Percentiles rank a stretch among this genome's conserved stretches.
phyloP scores from a whole-genome alignment of 2,329 filamentous ascomycete genomes.

The Microsporum audouinii region DNA sequence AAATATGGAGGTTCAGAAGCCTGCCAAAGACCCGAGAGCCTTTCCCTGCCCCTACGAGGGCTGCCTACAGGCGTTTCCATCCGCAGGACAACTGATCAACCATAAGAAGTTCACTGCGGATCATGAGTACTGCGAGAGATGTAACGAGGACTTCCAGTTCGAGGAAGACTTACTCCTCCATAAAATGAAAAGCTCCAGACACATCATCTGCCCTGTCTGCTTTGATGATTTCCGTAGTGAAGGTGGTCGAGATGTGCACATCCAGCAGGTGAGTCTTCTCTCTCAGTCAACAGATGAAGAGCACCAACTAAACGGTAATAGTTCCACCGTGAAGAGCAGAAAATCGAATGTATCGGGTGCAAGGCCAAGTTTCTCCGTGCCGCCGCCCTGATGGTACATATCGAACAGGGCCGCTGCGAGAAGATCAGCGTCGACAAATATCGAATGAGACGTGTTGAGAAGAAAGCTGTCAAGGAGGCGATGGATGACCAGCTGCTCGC shows the following conservation, averaged over 20 bases:
- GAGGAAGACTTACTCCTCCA: constrained; percentile 39
- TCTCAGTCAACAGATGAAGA: background rate
- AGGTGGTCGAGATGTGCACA: constrained; percentile 41
- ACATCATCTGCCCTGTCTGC: constrained; percentile 47
- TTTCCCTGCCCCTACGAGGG: constrained; percentile 37
- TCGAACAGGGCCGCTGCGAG: constrained; percentile 43
- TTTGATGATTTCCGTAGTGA: constrained; percentile 45
- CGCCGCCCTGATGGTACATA: constrained; percentile 41
- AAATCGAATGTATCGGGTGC: constrained; percentile 42
- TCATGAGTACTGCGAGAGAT: constrained; percentile 33
- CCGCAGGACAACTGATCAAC: constrained; percentile 35
- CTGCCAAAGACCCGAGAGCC: background rate
- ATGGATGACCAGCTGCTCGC: constrained; percentile 13
- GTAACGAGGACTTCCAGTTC: constrained; percentile 37
- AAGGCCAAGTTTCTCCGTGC: constrained; percentile 38
- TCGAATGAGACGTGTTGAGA: constrained; percentile 40
- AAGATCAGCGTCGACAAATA: constrained; percentile 36
- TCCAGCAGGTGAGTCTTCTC: constrained; percentile 34
- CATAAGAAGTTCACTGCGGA: constrained; percentile 39
- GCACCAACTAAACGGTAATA: constrained; percentile 16
- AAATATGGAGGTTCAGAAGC: background rate
- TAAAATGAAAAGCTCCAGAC: constrained; percentile 35
- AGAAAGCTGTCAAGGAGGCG: constrained; percentile 34
- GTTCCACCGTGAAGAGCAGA: constrained; percentile 41
- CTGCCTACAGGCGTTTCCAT: constrained; percentile 39